Conservation (phyloP, 192 early-diverging fungal genomes). For the Dimargaris verticillata region DNA sequence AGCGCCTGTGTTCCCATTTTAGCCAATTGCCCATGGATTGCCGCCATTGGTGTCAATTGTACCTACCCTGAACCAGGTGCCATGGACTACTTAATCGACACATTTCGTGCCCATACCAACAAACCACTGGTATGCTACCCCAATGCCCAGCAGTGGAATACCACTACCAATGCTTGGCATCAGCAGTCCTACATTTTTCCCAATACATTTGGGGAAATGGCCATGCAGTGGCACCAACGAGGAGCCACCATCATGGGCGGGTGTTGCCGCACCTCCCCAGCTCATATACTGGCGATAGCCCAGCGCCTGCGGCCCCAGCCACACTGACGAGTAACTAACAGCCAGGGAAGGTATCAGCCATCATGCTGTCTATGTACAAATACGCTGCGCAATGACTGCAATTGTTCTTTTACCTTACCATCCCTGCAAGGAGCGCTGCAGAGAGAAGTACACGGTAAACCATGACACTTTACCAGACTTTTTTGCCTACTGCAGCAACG, state of each 20-base stretch:
- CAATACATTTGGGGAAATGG: neutral
- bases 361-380: too few relatives aligned
- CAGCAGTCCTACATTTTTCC: neutral
- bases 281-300: too few relatives aligned
- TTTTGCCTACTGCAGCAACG: too few relatives aligned
- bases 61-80: neutral
- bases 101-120: neutral
- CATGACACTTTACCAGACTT: too few relatives aligned
- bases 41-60: neutral
- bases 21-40: neutral
- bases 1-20: neutral
- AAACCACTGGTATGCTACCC: neutral
- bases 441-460: too few relatives aligned
- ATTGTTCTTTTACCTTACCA: too few relatives aligned
- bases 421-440: too few relatives aligned
- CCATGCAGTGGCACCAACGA: neutral
- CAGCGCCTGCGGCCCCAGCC: too few relatives aligned
- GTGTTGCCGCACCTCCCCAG: neutral
- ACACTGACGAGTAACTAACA: too few relatives aligned
- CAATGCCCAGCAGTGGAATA: neutral
- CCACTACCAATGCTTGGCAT: neutral
- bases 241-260: neutral
- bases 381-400: too few relatives aligned
- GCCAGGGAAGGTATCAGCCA: too few relatives aligned
- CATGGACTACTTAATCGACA: neutral